Evolutionary conservation across 305 asterid species (phyloP), one percentile per base, ranked within the genome.

Genomic region (Plantago lanceolata): DNA sequence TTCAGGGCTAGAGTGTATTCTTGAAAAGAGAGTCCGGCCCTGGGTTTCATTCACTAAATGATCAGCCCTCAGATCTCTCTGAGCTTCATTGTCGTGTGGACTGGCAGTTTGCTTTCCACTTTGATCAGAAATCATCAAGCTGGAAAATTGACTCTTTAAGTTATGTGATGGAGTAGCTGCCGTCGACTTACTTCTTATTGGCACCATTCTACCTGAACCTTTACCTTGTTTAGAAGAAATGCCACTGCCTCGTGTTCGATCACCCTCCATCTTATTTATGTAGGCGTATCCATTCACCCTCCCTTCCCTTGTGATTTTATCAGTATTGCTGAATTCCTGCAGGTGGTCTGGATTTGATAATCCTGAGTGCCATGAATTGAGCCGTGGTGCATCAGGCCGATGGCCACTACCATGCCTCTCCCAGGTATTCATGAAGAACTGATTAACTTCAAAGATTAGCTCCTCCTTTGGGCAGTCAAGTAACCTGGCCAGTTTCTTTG

Each of bases 1-100:
- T 77, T 94, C 96, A 26, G 99, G 97, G 69, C 99, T 94, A 61
- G 97, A 94, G 61, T 66, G 87, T 18, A 97, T 94, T 75, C 97
- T 84, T 61, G 94, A 95, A 81, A 87, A 85, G 29, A 77, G 77
- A 73, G 78, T 82, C 65, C 84, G 76, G 28, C 92, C 90, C 63
- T 83, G 88, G 43, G 66, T 76, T 54, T 86, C 94, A 75, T 73
- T 81, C 53, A 72, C 78, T 79, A 76, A 73, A 70, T 73, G 79
- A 74, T 83, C 89, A 59, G 84, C 77, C 71, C 79, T 86, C 52
- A 57, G 59, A 76, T 82, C 87, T 81, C 80, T 81, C 72, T 80
- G 81, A 69, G 48, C 81, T 80, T 73, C 84, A 59, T 79, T 80
- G 64, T 79, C 71, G 70, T 63, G 76, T 48, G 73, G 76, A 78